phyloP scores from a whole-genome alignment of 768 basidiomycete species.

The Dioszegia crocea region DNA sequence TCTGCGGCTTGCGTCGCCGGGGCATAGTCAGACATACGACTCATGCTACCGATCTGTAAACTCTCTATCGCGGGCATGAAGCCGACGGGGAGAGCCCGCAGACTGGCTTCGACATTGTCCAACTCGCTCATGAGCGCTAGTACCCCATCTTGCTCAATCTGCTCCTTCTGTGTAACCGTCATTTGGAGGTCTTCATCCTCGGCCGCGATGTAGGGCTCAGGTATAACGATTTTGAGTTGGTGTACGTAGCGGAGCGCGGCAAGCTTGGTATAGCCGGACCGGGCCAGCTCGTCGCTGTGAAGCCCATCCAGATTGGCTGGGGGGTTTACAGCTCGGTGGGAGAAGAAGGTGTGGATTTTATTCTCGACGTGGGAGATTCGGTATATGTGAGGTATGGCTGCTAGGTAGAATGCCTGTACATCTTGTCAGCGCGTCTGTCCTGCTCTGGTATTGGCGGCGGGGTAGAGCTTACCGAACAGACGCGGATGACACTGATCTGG shows the following conservation, averaged over 20 bases:
- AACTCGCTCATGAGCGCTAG: too few species aligned
- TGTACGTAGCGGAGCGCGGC: constrained; percentile 2
- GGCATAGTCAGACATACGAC: neutral
- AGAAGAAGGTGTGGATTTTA: neutral
- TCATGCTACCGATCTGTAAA: neutral
- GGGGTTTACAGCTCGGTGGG: neutral
- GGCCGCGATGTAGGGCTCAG: neutral
- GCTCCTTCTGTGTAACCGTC: neutral
- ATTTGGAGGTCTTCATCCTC: neutral
- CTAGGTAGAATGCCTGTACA: neutral
- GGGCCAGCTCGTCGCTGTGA: neutral
- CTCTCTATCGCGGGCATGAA: neutral
- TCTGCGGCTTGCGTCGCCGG: neutral
- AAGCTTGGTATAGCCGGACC: neutral
- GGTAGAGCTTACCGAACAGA: too few species aligned
- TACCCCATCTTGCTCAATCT: too few species aligned
- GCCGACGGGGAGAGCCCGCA: too few species aligned
- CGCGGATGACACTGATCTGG: too few species aligned
- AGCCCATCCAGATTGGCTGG: neutral
- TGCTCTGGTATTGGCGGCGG: too few species aligned
- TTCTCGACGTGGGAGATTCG: neutral
- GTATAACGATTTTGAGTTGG: neutral
- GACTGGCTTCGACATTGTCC: too few species aligned
- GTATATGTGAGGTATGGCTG: neutral
- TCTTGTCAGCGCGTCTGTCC: too few species aligned